Conservation (phyloP, 1,284 basidiomycete genomes). For the Melampsora larici-populina region DNA sequence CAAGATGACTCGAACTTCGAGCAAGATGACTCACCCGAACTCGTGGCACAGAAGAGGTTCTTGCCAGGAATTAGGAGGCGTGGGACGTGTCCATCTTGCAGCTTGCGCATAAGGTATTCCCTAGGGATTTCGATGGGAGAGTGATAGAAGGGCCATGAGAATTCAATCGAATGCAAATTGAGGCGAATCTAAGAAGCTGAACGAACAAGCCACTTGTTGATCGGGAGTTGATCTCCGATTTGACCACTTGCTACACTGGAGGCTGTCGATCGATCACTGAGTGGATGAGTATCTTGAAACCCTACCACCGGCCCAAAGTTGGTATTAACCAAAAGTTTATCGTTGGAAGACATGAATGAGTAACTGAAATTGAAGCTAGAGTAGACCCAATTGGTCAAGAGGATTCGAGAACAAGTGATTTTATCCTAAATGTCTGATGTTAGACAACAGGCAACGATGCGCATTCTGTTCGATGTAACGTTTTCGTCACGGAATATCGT, state of each 20-base stretch:
- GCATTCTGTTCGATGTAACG: no score
- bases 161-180: background rate
- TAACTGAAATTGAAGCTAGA: no score
- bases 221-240: slow-evolving; percentile 8
- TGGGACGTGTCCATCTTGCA: slow-evolving; percentile 26
- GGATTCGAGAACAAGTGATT: no score
- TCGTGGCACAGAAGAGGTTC: slow-evolving; percentile 22
- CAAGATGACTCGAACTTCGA: background rate
- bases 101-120: slow-evolving; percentile 42
- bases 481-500: no score
- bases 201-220: slow-evolving; percentile 42
- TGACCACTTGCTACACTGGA: background rate
- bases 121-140: slow-evolving; percentile 17
- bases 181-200: background rate
- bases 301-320: slow-evolving; percentile 25
- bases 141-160: background rate
- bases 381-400: no score
- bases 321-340: background rate
- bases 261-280: slow-evolving; percentile 1
- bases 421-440: no score
- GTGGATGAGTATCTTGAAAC: slow-evolving; percentile 13
- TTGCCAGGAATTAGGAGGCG: slow-evolving; percentile 16
- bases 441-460: no score
- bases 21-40: slow-evolving; percentile 42
- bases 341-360: background rate